These are phyloP conservation scores for Brassica nigra DNA, from an alignment of 345 rosid genomes.

Conservation along the genomic window DNA sequence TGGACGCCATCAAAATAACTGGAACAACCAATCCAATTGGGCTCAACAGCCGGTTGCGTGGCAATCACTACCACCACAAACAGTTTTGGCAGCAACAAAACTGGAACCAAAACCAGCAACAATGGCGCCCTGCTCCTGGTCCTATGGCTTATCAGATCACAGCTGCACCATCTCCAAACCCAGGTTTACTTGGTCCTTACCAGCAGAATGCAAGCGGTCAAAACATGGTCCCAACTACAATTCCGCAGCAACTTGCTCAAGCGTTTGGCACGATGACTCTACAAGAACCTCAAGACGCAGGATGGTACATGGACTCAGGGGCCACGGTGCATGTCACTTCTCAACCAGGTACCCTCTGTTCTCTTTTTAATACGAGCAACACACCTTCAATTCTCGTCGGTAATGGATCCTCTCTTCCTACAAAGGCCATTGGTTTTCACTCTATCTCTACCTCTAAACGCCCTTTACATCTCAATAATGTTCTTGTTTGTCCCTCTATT, in stretches of 20 bases:
- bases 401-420: neutral
- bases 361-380: neutral
- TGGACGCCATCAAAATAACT: no score
- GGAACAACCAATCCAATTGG: no score
- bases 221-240: no score
- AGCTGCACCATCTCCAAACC: no score
- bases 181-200: no score
- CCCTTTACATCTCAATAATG: neutral
- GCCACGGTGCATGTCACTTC: neutral
- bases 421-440: neutral
- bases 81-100: no score
- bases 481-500: neutral
- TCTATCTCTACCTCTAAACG: neutral
- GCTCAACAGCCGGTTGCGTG: no score
- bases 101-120: no score
- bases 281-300: neutral
- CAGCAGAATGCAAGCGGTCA: no score
- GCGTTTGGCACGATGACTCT: neutral
- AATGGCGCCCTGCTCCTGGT: no score
- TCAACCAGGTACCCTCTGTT: neutral
- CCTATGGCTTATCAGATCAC: no score
- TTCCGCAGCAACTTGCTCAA: neutral
- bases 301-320: neutral
- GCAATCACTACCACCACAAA: no score
- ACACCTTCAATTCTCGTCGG: neutral